phyloP scores from a whole-genome alignment of 768 basidiomycete genomes.

The Mycena alexandri region DNA sequence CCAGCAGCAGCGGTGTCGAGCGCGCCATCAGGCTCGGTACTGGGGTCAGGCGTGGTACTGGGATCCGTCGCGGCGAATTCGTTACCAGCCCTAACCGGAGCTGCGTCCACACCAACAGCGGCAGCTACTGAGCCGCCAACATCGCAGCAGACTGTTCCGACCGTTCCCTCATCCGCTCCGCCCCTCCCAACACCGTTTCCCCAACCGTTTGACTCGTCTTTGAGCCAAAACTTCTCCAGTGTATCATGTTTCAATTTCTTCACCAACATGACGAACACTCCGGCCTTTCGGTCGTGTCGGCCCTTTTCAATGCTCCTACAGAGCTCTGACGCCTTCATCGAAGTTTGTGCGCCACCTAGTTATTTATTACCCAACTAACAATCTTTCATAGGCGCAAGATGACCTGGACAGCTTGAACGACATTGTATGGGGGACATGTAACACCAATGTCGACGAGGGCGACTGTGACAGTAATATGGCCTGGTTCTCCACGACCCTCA shows the following conservation, averaged over 20 bases:
- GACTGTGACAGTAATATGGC: constrained; percentile 79
- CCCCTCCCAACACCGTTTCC: constrained; percentile 82
- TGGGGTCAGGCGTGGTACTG: constrained; percentile 31
- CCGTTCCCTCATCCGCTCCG: constrained; percentile 64
- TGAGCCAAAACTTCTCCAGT: constrained; percentile 77
- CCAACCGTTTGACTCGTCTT: constrained; percentile 74
- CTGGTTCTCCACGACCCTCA: constrained; percentile 66
- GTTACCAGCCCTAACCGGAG: constrained; percentile 36
- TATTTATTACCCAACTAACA: neutral
- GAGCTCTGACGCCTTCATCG: constrained; percentile 65
- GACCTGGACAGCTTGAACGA: constrained; percentile 74
- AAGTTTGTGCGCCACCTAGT: constrained; percentile 54
- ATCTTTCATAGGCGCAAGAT: constrained; percentile 64
- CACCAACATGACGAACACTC: constrained; percentile 74
- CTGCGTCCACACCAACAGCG: constrained; percentile 31
- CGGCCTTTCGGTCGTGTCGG: constrained; percentile 78
- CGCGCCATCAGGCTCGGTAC: constrained; percentile 36
- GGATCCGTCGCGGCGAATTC: constrained; percentile 26
- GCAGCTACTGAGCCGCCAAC: constrained; percentile 13
- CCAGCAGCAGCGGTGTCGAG: constrained; percentile 35
- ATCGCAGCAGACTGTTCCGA: constrained; percentile 53
- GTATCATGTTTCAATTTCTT: constrained; percentile 78
- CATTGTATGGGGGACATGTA: constrained; percentile 86
- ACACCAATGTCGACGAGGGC: constrained; percentile 60
- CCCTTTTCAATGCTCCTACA: constrained; percentile 77